phyloP scores from a whole-genome alignment of 257 asterid species.

The Jacaranda mimosifolia region DNA sequence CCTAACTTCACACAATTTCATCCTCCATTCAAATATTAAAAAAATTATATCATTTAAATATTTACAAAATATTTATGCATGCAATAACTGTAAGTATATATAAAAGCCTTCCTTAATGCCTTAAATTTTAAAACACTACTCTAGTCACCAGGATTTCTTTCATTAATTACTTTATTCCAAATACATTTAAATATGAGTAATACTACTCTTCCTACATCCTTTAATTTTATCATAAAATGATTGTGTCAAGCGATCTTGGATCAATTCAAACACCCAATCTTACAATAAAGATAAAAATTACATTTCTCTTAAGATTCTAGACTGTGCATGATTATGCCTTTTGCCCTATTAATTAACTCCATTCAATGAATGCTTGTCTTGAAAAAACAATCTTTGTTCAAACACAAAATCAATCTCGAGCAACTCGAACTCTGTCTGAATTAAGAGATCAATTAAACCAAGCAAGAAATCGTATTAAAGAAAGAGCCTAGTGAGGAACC shows the following conservation, averaged over 20 bases:
- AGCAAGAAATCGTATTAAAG: neutral
- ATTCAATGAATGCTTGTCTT: neutral
- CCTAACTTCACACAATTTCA: too few relatives aligned
- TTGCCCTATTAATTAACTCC: neutral
- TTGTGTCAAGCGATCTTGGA: neutral
- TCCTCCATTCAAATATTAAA: too few relatives aligned
- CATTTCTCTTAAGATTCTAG: neutral
- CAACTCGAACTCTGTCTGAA: neutral
- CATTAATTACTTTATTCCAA: too few relatives aligned
- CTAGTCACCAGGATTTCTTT: too few relatives aligned
- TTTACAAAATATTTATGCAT: too few relatives aligned
- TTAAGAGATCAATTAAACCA: neutral
- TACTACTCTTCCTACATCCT: too few relatives aligned
- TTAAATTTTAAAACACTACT: too few relatives aligned
- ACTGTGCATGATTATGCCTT: neutral
- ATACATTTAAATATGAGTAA: too few relatives aligned
- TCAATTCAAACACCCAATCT: neutral
- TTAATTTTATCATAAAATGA: too few relatives aligned
- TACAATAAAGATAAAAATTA: neutral
- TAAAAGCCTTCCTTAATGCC: too few relatives aligned
- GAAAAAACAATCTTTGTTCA: neutral
- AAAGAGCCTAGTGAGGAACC: constrained; percentile 23
- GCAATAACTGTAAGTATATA: too few relatives aligned
- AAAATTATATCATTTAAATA: too few relatives aligned
- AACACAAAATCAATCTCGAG: constrained; percentile 2